A percentile compares a stretch with the other conserved stretches of the same genome.
Conservation (phyloP, 495 filamentous ascomycete species). For the Neurospora sp. region DNA sequence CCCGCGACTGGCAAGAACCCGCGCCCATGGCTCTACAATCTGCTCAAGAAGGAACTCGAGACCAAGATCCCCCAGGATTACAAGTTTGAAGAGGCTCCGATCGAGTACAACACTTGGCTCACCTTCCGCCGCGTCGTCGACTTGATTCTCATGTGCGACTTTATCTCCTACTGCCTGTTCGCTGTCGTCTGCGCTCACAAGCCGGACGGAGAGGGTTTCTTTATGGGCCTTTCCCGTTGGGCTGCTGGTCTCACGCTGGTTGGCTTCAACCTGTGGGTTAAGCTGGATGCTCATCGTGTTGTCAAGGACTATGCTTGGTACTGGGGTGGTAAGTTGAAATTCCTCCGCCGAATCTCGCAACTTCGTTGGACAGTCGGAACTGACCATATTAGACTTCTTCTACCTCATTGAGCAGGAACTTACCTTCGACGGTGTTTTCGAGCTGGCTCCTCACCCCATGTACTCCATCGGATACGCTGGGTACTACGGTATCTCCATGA, state of each 20-base stretch:
- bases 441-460: slow-evolving; percentile 99
- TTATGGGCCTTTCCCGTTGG: slow-evolving; percentile 70
- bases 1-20: slow-evolving; percentile 71
- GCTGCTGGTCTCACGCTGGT: slow-evolving; percentile 68
- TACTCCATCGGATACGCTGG: slow-evolving; percentile 97
- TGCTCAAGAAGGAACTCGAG: slow-evolving; percentile 82
- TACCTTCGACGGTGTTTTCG: slow-evolving; percentile 97
- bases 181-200: slow-evolving; percentile 76
- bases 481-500: slow-evolving; percentile 97
- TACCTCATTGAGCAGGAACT: slow-evolving; percentile 96
- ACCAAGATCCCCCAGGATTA: slow-evolving; percentile 92
- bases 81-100: slow-evolving; percentile 80
- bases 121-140: slow-evolving; percentile 92
- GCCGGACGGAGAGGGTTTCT: slow-evolving; percentile 58
- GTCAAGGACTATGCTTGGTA: slow-evolving; percentile 99
- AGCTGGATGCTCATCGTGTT: slow-evolving; percentile 94
- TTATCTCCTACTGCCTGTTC: slow-evolving; percentile 91
- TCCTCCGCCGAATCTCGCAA: neutral
- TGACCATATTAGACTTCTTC: slow-evolving; percentile 64
- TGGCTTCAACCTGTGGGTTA: slow-evolving; percentile 96
- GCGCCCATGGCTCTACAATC: slow-evolving; percentile 65
- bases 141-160: slow-evolving; percentile 96
- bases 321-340: slow-evolving; percentile 55
- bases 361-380: neutral
- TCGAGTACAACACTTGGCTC: slow-evolving; percentile 99